A percentile compares a stretch with the other conserved stretches of the same genome.
Evolutionary conservation across 2,329 filamentous ascomycete species (phyloP).

Genomic region (Monosporascus sp.): DNA sequence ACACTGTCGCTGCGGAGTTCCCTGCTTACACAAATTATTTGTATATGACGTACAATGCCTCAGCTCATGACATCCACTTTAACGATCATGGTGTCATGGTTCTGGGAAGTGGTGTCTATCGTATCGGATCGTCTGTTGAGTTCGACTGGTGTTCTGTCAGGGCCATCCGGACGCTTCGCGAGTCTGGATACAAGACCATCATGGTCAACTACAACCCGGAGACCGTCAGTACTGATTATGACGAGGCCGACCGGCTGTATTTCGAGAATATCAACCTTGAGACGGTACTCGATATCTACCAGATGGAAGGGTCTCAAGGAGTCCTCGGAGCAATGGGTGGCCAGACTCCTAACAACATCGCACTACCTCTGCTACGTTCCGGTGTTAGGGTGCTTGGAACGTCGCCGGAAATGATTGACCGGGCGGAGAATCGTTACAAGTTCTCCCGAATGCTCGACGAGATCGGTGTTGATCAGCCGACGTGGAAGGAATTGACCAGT

Average conservation of each 20-base stretch:
- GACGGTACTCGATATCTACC: slow-evolving; percentile 88
- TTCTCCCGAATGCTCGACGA: slow-evolving; percentile 97
- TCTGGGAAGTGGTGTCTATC: slow-evolving; percentile 89
- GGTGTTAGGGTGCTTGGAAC: slow-evolving; percentile 93
- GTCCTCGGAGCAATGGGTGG: slow-evolving; percentile 95
- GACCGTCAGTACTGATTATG: slow-evolving; percentile 84
- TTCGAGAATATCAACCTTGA: slow-evolving; percentile 95
- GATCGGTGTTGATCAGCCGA: slow-evolving; percentile 91
- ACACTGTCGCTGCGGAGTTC: slow-evolving; percentile 96
- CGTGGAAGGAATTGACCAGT: slow-evolving; percentile 96
- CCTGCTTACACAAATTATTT: slow-evolving; percentile 93
- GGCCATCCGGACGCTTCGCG: slow-evolving; percentile 83
- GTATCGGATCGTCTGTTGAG: slow-evolving; percentile 95
- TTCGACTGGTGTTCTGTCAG: slow-evolving; percentile 99
- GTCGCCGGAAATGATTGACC: slow-evolving; percentile 98
- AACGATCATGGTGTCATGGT: slow-evolving; percentile 94
- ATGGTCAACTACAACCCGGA: slow-evolving; percentile 82
- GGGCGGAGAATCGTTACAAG: slow-evolving; percentile 95
- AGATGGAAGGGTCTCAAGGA: slow-evolving; percentile 75
- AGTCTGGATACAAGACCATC: slow-evolving; percentile 83
- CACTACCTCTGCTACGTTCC: slow-evolving; percentile 77
- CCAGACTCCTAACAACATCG: slow-evolving; percentile 97
- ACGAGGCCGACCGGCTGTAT: slow-evolving; percentile 90
- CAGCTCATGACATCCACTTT: slow-evolving; percentile 77
- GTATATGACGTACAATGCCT: slow-evolving; percentile 92